Evolutionary conservation across 805 yeast genomes (phyloP).

Genomic region (Saccharomycopsis sp.): DNA sequence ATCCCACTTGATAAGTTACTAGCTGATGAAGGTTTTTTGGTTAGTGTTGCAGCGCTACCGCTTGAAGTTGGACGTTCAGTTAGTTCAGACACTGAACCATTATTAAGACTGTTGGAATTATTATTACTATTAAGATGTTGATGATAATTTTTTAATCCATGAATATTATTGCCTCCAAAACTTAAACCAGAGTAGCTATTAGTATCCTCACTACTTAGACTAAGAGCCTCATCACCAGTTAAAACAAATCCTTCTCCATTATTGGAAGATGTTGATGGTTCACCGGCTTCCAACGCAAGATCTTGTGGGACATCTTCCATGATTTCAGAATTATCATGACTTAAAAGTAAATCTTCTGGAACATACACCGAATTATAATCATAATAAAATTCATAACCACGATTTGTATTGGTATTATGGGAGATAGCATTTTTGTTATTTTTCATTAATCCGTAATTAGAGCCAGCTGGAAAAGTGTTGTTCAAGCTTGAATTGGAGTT

Average conservation of each 20-base stretch:
- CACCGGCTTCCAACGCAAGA: constrained; percentile 10
- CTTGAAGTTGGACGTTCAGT: too few species aligned
- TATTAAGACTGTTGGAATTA: background rate
- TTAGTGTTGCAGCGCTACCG: background rate
- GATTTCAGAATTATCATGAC: constrained; percentile 1
- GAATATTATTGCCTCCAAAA: constrained; percentile 3
- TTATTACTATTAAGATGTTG: background rate
- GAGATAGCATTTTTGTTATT: constrained; percentile 45
- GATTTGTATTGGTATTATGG: constrained; percentile 59
- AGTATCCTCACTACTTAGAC: constrained; percentile 15
- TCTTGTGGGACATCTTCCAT: constrained; percentile 18
- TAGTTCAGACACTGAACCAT: too few species aligned
- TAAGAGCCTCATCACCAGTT: constrained; percentile 16
- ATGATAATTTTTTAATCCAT: background rate
- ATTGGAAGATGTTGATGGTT: background rate
- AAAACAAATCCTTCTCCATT: constrained; percentile 15
- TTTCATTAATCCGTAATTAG: background rate
- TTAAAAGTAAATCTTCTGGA: constrained; percentile 14
- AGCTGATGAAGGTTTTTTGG: constrained; percentile 10
- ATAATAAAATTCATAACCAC: constrained; percentile 71
- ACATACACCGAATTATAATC: constrained; percentile 69
- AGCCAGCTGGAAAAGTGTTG: background rate
- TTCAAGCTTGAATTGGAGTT: too few species aligned
- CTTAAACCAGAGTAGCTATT: constrained; percentile 12
- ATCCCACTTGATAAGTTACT: constrained; percentile 2